phyloP scores from a whole-genome alignment of 768 basidiomycete genomes.

The Boletus fagicola region DNA sequence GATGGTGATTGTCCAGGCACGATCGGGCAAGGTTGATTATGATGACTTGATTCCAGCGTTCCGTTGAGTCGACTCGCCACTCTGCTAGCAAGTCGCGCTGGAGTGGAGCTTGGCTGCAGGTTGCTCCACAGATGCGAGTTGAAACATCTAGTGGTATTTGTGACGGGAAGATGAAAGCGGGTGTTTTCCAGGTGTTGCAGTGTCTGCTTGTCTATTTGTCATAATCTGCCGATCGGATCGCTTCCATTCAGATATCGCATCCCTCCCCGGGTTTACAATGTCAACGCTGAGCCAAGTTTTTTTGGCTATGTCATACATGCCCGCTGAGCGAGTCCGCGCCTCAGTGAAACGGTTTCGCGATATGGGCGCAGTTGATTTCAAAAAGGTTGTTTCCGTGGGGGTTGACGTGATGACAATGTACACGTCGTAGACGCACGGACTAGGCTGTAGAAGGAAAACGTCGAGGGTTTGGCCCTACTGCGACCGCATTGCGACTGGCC shows the following conservation, averaged over 20 bases:
- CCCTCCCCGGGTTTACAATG: not conserved
- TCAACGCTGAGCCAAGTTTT: constrained; percentile 5
- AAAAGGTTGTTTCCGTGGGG: not conserved
- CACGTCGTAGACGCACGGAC: not conserved
- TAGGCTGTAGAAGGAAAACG: not conserved
- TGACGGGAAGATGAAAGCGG: not conserved
- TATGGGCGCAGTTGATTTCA: constrained; percentile 5
- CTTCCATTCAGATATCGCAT: not conserved
- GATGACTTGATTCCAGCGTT: not conserved
- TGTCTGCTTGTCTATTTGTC: not conserved
- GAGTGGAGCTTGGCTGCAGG: not conserved
- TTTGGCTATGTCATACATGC: constrained; percentile 5
- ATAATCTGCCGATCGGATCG: constrained; percentile 6
- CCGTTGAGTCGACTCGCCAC: not conserved
- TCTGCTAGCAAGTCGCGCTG: not conserved
- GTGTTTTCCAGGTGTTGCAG: not conserved
- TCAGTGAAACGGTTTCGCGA: constrained; percentile 1
- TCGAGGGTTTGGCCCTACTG: not conserved
- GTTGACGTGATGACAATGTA: constrained; percentile 6
- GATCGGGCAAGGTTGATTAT: not conserved
- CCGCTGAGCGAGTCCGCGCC: not conserved
- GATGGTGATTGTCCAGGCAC: constrained; percentile 4
- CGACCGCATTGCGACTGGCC: not conserved
- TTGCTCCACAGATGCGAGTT: not conserved
- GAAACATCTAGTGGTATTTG: not conserved